Percentiles rank a stretch among this genome's conserved stretches.
Conservation (phyloP, 495 filamentous ascomycete genomes). For the Rusavskia elegans region DNA sequence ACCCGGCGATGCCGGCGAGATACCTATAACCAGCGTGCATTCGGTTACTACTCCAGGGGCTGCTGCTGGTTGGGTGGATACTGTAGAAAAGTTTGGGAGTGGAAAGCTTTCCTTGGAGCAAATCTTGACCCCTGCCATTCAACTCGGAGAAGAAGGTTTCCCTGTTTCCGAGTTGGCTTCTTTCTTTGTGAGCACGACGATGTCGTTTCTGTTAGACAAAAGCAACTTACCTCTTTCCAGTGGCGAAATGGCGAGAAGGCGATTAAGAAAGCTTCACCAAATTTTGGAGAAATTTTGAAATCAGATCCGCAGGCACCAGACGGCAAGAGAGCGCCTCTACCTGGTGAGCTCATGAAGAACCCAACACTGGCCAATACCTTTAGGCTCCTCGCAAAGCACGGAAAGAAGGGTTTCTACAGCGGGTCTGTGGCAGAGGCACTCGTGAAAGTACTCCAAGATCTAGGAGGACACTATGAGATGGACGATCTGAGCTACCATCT, state of each 20-base stretch:
- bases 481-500: conserved; percentile 68
- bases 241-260: conserved; percentile 46
- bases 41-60: conserved; percentile 79
- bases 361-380: conserved; percentile 70
- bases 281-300: conserved; percentile 74
- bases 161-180: conserved; percentile 72
- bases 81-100: conserved; percentile 81
- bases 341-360: conserved; percentile 86
- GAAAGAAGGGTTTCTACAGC: conserved; percentile 82
- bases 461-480: conserved; percentile 63
- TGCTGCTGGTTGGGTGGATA: conserved; percentile 87
- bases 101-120: conserved; percentile 65
- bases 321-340: conserved; percentile 50
- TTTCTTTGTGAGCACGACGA: conserved; percentile 39
- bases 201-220: too few species aligned
- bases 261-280: conserved; percentile 61
- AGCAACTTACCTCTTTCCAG: conserved; percentile 21
- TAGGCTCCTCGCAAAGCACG: conserved; percentile 58
- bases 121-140: conserved; percentile 69
- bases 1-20: conserved; percentile 39
- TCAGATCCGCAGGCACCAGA: conserved; percentile 44
- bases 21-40: conserved; percentile 65
- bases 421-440: conserved; percentile 67
- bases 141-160: conserved; percentile 77
- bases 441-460: conserved; percentile 56